These are phyloP conservation scores for Cruciata laevipes DNA, from an alignment of 257 asterid species.

Conservation along the genomic window DNA sequence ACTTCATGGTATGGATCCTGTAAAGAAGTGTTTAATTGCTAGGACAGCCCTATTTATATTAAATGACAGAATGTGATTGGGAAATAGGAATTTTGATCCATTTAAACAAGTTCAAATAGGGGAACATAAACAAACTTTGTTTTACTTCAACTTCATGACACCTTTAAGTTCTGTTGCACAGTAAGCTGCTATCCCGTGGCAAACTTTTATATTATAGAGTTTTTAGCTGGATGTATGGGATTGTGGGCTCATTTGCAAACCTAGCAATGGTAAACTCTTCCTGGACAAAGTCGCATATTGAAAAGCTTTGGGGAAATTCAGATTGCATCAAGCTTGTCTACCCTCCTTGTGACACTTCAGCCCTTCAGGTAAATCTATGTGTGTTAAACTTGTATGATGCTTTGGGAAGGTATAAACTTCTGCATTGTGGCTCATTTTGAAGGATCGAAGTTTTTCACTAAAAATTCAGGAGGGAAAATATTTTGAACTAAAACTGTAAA, in stretches of 20 bases:
- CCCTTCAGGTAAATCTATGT: conserved; percentile 60
- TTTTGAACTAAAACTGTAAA: no score
- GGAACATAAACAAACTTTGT: no score
- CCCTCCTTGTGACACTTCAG: conserved; percentile 95
- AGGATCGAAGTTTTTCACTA: no score
- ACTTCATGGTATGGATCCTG: no score
- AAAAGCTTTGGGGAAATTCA: conserved; percentile 83
- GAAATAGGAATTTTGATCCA: no score
- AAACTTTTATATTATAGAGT: conserved; percentile 65
- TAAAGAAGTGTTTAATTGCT: background rate
- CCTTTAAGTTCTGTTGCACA: conserved; percentile 22
- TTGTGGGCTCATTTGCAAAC: conserved; percentile 74
- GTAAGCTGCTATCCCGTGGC: conserved; percentile 61
- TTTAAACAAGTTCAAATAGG: no score
- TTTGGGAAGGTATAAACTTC: background rate
- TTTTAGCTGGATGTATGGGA: conserved; percentile 85
- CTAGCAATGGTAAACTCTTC: conserved; percentile 95
- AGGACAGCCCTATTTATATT: no score
- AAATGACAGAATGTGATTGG: no score
- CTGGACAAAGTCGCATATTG: conserved; percentile 88
- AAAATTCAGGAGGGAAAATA: no score
- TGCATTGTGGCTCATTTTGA: background rate
- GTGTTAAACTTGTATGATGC: background rate
- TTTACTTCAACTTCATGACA: background rate
- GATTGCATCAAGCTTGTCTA: conserved; percentile 64